Percentiles rank a stretch among this genome's conserved stretches.
Evolutionary conservation across 768 basidiomycete genomes (phyloP).

Genomic region (Cubamyces lactineus): DNA sequence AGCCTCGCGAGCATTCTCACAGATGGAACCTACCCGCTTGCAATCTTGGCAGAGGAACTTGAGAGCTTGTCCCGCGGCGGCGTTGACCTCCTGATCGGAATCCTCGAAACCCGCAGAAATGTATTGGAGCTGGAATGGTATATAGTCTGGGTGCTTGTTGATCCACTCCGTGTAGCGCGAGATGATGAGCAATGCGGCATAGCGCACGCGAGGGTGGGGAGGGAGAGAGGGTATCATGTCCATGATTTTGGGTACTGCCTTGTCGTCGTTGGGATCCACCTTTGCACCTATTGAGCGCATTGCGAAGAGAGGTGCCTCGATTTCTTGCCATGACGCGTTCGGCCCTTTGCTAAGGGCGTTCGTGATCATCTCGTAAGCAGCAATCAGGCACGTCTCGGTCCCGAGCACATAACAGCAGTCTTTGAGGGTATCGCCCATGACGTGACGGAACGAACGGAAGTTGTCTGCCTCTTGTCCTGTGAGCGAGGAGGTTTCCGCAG

Average conservation of each 20-base stretch:
- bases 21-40: slow-evolving; percentile 60
- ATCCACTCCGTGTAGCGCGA: slow-evolving; percentile 98
- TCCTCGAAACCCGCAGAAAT: slow-evolving; percentile 92
- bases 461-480: slow-evolving; percentile 87
- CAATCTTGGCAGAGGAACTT: slow-evolving; percentile 98
- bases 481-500: slow-evolving; percentile 65
- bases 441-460: slow-evolving; percentile 93
- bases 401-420: slow-evolving; percentile 96
- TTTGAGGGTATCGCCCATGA: slow-evolving; percentile 99
- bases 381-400: slow-evolving; percentile 78
- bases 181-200: slow-evolving; percentile 93
- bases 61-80: slow-evolving; percentile 94
- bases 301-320: slow-evolving; percentile 96
- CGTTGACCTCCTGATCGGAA: slow-evolving; percentile 77
- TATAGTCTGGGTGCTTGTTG: slow-evolving; percentile 84
- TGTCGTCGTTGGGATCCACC: slow-evolving; percentile 79
- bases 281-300: slow-evolving; percentile 98
- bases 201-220: slow-evolving; percentile 87
- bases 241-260: slow-evolving; percentile 94
- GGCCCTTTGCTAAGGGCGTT: slow-evolving; percentile 65
- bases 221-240: slow-evolving; percentile 91
- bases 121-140: slow-evolving; percentile 84
- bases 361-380: slow-evolving; percentile 81
- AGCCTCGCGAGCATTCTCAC: neutral
- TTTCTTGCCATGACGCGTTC: slow-evolving; percentile 87